Base-by-base conservation (phyloP, 257 asterid species). In the Nicotiana knightiana region DNA sequence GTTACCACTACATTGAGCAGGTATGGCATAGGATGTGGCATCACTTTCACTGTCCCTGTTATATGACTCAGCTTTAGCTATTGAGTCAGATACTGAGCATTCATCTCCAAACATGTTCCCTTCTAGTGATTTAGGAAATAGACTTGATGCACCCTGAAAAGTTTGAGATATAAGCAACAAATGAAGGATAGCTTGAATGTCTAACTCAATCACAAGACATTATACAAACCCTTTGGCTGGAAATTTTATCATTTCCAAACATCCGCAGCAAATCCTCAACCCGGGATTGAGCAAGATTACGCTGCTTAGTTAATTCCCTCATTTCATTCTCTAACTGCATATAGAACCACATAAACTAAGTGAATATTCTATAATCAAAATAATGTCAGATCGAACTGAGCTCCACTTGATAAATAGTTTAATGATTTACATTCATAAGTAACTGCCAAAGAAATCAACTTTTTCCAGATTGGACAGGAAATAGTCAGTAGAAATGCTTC, bases 291-390 rank as follows among this genome's bases (percentile, higher is more conserved):
- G 97, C 96, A 79, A 90, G 89, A 83, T 93, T 92, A 54, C 83
- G 87, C 85, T 92, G 93, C 91, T 89, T 94, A 84, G 87, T 89
- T 78, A 94, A 89, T 88, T 93, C 98, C 88, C 85, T 90, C 81
- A 89, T 91, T 89, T 96, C 98, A 86, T 92, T 93, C 91, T 93
- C 98, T 89, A 96, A 84, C 99, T 96, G 93, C 86, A 92, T 83
- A 82, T 5, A 62, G 15, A 81, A 82, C 30, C 46, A 77, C 26
- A 64, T 58, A 75, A 81, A 76, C 81, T 13, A 37, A 58, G 77
- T 83, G 13, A 78, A 54, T 61, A 67, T 57, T 39, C 82, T 54
- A 76, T 43, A 43, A 43, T 1, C 80, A 8, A 51, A 73, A 28
- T 15, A 39, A 43, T 17, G 37, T 65, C 61, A 16, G 11, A 1